Base-by-base conservation (phyloP, 768 basidiomycete genomes). In the Cytidiella melzeri region DNA sequence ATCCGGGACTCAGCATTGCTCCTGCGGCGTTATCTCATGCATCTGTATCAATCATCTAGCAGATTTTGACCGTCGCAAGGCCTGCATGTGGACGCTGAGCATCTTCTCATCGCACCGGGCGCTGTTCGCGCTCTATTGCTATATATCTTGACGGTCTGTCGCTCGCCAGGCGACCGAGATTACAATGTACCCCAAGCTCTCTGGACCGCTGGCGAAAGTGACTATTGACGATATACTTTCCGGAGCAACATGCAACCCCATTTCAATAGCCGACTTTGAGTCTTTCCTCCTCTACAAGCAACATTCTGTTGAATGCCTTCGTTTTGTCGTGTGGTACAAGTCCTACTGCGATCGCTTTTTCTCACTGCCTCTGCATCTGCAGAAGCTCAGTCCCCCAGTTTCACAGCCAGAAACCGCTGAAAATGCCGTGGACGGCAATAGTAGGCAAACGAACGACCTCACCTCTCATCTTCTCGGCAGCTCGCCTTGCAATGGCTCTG, bases 221-320 rank as follows among this genome's bases (percentile, higher is more conserved):
- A 54, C 55, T 12, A 49, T 60, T 48, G 70, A 65, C 34, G 55
- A 67, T 43, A 54, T 73, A 40, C 57, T 73, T 3, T 57, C 70
- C 27, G 71, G 71, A 7, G 64, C 68, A 34, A 72, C 71, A 13
- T 72, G 70, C 53, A 43, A 62, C 40, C 71, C 70, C 11, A 69
- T 72, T 51, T 63, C 67, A 65, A 67, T 48, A 11, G 51, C 47
- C 10, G 55, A 60, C 52, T 65, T 65, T 47, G 64, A 65, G 47
- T 46, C 54, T 4, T 64, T 61, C 43, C 52, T 66, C 20, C 43
- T 47, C 9, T 54, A 57, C 48, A 45, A 45, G 39, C 61, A 64
- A 47, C 54, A 61, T 52, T 54, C 60, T 11, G 40, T 60, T 12
- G 62, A 66, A 56, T 63, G 62, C 42, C 55, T 67, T 18, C 64